These are phyloP conservation scores for Leishmania martiniquensis DNA, from an alignment of 208 protist genomes.

Conservation along the genomic window DNA sequence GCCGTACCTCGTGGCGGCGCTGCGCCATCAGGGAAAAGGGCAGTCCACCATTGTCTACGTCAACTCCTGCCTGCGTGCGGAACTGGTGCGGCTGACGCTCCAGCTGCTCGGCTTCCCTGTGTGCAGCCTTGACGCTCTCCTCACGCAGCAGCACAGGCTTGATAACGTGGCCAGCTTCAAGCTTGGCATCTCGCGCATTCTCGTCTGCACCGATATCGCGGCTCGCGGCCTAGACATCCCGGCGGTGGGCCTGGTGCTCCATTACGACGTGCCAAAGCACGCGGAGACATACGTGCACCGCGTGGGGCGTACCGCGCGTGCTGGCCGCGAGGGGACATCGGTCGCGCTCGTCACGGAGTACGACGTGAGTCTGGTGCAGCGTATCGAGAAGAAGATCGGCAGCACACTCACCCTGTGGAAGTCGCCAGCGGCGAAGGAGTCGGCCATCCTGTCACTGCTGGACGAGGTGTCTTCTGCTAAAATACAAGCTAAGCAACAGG, in stretches of 20 bases:
- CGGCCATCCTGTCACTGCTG: constrained; percentile 60
- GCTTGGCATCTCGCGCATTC: constrained; percentile 84
- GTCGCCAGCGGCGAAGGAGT: constrained; percentile 53
- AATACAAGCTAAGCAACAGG: constrained; percentile 79
- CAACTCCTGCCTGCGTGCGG: constrained; percentile 83
- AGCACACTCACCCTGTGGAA: constrained; percentile 52
- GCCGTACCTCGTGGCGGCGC: constrained; percentile 72
- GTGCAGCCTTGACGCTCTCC: constrained; percentile 96
- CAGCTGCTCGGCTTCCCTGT: constrained; percentile 96
- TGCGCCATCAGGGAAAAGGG: constrained; percentile 53
- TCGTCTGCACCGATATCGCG: constrained; percentile 93
- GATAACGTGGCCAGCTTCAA: constrained; percentile 98
- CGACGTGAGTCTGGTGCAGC: constrained; percentile 75
- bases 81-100: constrained; percentile 85
- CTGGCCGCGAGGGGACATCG: constrained; percentile 63
- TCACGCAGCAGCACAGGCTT: constrained; percentile 97
- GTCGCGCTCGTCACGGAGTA: constrained; percentile 85
- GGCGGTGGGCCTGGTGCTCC: constrained; percentile 95
- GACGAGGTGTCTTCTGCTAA: constrained; percentile 87
- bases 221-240: constrained; percentile 98
- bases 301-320: constrained; percentile 97
- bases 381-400: constrained; percentile 59
- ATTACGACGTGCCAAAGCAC: constrained; percentile 97
- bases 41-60: constrained; percentile 88
- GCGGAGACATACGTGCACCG: constrained; percentile 98